These are phyloP conservation scores for Colletotrichum sp. DNA, from an alignment of 2,329 filamentous ascomycete genomes.

Conservation along the genomic window DNA sequence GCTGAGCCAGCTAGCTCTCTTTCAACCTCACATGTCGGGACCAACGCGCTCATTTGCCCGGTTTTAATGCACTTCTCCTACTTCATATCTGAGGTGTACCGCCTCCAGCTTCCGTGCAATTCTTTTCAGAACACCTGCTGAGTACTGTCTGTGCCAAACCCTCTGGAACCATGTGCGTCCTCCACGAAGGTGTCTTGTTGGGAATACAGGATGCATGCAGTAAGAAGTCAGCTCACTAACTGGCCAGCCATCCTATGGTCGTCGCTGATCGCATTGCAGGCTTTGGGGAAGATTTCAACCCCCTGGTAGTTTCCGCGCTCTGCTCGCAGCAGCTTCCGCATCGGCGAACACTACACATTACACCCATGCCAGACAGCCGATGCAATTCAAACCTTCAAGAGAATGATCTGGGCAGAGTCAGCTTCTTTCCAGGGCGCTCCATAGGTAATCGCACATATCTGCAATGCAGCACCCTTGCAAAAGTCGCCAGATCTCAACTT, in stretches of 20 bases:
- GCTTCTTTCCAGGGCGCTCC: conserved; percentile 71
- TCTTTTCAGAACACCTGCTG: background rate
- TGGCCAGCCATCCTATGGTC: background rate
- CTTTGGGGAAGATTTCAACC: background rate
- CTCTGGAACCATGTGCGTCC: background rate
- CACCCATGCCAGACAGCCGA: conserved; percentile 68
- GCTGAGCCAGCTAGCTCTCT: background rate
- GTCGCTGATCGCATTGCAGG: background rate
- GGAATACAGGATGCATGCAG: background rate
- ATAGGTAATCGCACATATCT: conserved; percentile 48
- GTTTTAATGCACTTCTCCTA: background rate
- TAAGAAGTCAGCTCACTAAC: background rate
- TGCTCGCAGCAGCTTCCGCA: background rate
- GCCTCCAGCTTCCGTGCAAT: background rate
- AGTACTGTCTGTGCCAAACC: background rate
- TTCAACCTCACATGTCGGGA: background rate
- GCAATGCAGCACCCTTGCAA: conserved; percentile 44
- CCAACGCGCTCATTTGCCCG: background rate
- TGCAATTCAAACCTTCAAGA: conserved; percentile 63
- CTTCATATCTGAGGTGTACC: background rate
- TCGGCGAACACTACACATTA: conserved; percentile 63
- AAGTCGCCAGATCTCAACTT: conserved; percentile 53
- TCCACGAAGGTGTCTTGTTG: background rate
- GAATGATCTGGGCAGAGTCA: conserved; percentile 69
- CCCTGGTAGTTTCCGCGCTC: background rate